A percentile compares a stretch with the other conserved stretches of the same genome.
Conservation (phyloP, 148 eudicot species). For the Spergularia marina region DNA sequence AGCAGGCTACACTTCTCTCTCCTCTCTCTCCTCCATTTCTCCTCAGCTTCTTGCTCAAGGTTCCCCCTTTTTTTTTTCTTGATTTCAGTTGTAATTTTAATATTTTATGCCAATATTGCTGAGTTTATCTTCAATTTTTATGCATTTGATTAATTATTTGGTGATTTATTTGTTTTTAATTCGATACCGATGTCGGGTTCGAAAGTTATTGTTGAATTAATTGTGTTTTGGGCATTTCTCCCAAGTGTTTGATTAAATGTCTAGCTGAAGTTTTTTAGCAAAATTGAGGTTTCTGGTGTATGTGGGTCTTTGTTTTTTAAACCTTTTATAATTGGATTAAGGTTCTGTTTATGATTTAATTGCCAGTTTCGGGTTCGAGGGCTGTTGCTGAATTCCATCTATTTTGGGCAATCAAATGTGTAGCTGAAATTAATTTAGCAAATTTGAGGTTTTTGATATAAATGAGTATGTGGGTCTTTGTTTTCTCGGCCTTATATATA, state of each 20-base stretch:
- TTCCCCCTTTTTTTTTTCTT: slow-evolving; percentile 10
- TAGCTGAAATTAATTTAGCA: neutral
- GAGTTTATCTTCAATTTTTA: neutral
- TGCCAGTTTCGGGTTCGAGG: neutral
- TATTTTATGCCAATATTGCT: neutral
- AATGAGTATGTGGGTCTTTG: neutral
- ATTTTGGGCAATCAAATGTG: slow-evolving; percentile 6
- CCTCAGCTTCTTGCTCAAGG: slow-evolving; percentile 62
- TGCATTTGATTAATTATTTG: neutral
- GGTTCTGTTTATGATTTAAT: neutral
- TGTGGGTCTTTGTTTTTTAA: neutral
- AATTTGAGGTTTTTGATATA: neutral
- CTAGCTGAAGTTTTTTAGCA: neutral
- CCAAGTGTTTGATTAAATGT: slow-evolving; percentile 22
- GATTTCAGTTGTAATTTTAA: neutral
- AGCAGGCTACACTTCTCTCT: slow-evolving; percentile 76
- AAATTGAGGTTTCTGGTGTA: neutral
- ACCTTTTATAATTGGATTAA: neutral
- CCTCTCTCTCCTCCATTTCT: slow-evolving; percentile 60
- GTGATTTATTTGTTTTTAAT: neutral
- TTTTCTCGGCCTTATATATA: neutral
- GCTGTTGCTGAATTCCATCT: neutral
- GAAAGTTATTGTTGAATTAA: neutral
- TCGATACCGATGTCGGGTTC: neutral
- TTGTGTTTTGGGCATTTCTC: neutral